Evolutionary conservation across 495 filamentous ascomycete genomes (phyloP), one percentile per base, ranked within the genome.

Genomic region (Corynascus novoguineensis): DNA sequence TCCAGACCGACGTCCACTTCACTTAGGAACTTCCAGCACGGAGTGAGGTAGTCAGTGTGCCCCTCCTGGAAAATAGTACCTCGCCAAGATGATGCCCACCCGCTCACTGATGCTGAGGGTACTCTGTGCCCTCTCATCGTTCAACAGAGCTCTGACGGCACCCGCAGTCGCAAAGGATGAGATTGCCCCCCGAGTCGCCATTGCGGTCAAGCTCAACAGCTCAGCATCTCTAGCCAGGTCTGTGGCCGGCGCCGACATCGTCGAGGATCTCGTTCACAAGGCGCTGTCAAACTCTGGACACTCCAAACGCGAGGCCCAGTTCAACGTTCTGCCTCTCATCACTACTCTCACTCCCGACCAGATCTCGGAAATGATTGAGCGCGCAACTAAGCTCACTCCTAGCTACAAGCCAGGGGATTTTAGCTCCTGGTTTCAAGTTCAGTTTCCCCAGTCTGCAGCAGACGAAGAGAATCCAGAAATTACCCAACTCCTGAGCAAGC

Each of bases 181-280:
- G 5, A 19, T 11, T 24, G 12, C 28, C 15, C 47, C 47, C 3
- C n/a, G 21, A 17, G 6, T 31, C 2, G 29, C 47, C 47, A 50
- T 50, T 28, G 47, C 47, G 2, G n/a, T 50, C 31, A 50, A 50
- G 47, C 47, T 50, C 3, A 50, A 35, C 47, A 35, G 15, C 7
- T n/a, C 28, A 14, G 7, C 47, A 4, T 35, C 47, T n/a, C 47
- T 28, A 4, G 10, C 47, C 29, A 34, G 47, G 17, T 50, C 47
- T 10, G 15, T 50, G 11, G 27, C 29, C 4, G 29, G 31, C 9
- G 29, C 31, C 29, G 47, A 50, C 5, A 5, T 50, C 21, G 47
- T 50, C 29, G 31, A 35, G 19, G 29, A 50, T 21, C 47, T 50
- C 17, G 35, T 50, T 7, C 47, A 21, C 31, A 50, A 50, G 10